These are phyloP conservation scores for Lasiodiplodia sp. DNA, from an alignment of 2,329 filamentous ascomycete genomes.

Conservation along the genomic window DNA sequence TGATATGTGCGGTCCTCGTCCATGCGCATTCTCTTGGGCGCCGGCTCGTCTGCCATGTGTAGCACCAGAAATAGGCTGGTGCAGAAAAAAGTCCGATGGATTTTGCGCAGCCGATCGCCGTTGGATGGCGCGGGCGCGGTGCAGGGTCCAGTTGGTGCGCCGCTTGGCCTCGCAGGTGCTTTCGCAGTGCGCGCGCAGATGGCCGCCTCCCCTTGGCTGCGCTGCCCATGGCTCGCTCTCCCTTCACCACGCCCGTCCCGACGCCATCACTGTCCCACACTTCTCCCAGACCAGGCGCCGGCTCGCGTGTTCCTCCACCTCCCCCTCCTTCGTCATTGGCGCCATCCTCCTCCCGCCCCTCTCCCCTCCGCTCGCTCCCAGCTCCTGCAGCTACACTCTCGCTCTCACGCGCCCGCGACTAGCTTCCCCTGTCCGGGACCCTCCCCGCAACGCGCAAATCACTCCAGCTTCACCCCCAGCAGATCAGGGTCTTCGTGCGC, in stretches of 20 bases:
- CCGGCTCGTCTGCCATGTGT: slow-evolving; percentile 14
- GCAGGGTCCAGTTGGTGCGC: slow-evolving; percentile 18
- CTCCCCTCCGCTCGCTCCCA: slow-evolving; percentile 17
- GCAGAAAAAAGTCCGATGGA: slow-evolving; percentile 21
- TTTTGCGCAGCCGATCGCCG: slow-evolving; percentile 25
- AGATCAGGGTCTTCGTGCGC: slow-evolving; percentile 24
- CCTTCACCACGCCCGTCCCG: slow-evolving; percentile 20
- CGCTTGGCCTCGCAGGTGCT: neutral
- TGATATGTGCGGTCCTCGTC: slow-evolving; percentile 43
- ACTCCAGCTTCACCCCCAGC: slow-evolving; percentile 24
- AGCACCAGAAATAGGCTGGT: slow-evolving; percentile 14
- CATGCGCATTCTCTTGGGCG: slow-evolving; percentile 17
- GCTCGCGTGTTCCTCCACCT: slow-evolving; percentile 23
- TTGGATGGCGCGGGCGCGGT: slow-evolving; percentile 16
- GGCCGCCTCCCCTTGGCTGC: slow-evolving; percentile 21
- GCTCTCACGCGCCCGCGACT: slow-evolving; percentile 15
- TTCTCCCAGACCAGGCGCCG: slow-evolving; percentile 24
- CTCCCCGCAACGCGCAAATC: slow-evolving; percentile 30
- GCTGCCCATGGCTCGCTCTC: slow-evolving; percentile 21
- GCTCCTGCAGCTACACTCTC: slow-evolving; percentile 21
- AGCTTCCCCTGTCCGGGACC: slow-evolving; percentile 30
- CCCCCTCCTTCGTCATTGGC: slow-evolving; percentile 20
- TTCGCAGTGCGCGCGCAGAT: slow-evolving; percentile 2
- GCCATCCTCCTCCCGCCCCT: neutral
- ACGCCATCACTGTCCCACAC: slow-evolving; percentile 12